phyloP scores from a whole-genome alignment of 805 yeast species.

The Starmerella bacillaris region DNA sequence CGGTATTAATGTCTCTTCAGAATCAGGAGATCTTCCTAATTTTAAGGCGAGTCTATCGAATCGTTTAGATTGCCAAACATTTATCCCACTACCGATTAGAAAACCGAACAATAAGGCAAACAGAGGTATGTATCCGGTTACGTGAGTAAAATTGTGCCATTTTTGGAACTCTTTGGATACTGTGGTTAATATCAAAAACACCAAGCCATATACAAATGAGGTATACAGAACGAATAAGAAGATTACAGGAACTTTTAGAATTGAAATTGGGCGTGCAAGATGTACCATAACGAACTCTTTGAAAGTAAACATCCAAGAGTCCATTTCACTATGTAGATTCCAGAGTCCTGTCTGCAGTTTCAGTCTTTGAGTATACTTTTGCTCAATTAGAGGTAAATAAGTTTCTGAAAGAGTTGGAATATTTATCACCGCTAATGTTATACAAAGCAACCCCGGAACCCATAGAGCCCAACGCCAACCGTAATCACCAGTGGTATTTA shows the following conservation, averaged over 20 bases:
- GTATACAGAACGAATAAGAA: slow-evolving; percentile 26
- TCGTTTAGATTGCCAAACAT: slow-evolving; percentile 20
- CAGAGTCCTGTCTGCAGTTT: slow-evolving; percentile 61
- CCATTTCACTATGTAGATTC: slow-evolving; percentile 78
- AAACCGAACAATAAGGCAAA: slow-evolving; percentile 21
- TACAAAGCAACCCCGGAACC: slow-evolving; percentile 28
- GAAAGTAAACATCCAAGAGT: slow-evolving; percentile 53
- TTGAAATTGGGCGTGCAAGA: slow-evolving; percentile 59
- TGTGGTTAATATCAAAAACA: slow-evolving; percentile 27
- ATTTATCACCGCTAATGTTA: slow-evolving; percentile 22
- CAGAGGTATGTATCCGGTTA: slow-evolving; percentile 20
- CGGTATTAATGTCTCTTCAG: slow-evolving; percentile 62
- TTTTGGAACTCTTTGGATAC: slow-evolving; percentile 23
- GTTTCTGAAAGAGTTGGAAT: slow-evolving; percentile 26
- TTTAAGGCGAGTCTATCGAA: slow-evolving; percentile 19
- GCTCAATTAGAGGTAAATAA: slow-evolving; percentile 31
- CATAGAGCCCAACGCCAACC: slow-evolving; percentile 44
- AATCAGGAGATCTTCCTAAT: slow-evolving; percentile 27
- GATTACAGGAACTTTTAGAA: slow-evolving; percentile 36
- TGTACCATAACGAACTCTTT: slow-evolving; percentile 52
- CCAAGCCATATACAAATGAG: slow-evolving; percentile 27
- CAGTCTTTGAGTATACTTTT: slow-evolving; percentile 42
- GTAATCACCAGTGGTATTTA: slow-evolving; percentile 21
- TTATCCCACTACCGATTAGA: slow-evolving; percentile 21
- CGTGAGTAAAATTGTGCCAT: slow-evolving; percentile 20